These are phyloP conservation scores for Alternaria dauci DNA, from an alignment of 2,329 filamentous ascomycete genomes.

Conservation along the genomic window DNA sequence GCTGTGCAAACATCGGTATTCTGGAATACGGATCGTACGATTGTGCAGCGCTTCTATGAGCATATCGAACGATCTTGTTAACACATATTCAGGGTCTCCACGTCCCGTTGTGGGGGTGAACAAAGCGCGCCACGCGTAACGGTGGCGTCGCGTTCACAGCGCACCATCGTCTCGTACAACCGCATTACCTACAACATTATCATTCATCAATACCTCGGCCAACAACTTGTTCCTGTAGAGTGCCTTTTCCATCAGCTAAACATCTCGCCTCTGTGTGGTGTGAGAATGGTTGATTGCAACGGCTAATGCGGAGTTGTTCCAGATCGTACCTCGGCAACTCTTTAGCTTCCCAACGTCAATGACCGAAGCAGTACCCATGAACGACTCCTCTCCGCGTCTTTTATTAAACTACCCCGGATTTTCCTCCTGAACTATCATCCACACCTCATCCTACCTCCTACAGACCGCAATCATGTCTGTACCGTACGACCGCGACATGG, in stretches of 20 bases:
- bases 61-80: neutral
- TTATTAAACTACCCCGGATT: conserved; percentile 29
- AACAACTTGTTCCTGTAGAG: neutral
- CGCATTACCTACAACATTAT: neutral
- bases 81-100: neutral
- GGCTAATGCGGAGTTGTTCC: conserved; percentile 16
- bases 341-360: conserved; percentile 19
- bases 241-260: neutral
- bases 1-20: neutral
- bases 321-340: conserved; percentile 36
- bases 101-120: neutral
- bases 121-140: conserved; percentile 3
- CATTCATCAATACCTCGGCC: conserved; percentile 6
- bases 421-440: conserved; percentile 6
- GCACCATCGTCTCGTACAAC: neutral
- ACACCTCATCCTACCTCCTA: neutral
- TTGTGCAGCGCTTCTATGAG: neutral
- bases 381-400: conserved; percentile 26
- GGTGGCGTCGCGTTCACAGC: neutral
- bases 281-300: neutral
- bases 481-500: conserved; percentile 32
- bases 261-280: conserved; percentile 5
- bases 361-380: conserved; percentile 31
- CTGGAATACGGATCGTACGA: neutral
- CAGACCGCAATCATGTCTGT: conserved; percentile 40